phyloP scores from a whole-genome alignment of 805 yeast genomes.

The Candida ficus region DNA sequence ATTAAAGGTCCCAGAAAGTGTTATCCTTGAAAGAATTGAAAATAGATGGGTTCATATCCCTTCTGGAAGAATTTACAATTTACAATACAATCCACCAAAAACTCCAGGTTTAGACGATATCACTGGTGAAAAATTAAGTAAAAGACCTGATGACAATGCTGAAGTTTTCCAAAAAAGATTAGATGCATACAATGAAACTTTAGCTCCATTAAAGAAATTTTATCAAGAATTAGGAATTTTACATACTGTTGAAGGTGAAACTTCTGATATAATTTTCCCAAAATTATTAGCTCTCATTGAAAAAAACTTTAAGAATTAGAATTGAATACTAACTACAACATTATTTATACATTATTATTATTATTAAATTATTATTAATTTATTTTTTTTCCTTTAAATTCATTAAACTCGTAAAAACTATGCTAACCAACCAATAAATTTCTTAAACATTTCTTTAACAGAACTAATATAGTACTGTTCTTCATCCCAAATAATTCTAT shows the following conservation, averaged over 20 bases:
- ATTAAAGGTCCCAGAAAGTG: constrained; percentile 79
- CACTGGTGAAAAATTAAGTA: constrained; percentile 80
- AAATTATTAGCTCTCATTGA: constrained; percentile 43
- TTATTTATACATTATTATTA: not conserved
- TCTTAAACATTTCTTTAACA: constrained; percentile 25
- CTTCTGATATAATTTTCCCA: constrained; percentile 83
- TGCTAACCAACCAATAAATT: constrained; percentile 28
- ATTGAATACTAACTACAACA: too few species aligned
- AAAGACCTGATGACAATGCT: constrained; percentile 80
- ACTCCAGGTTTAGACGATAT: constrained; percentile 76
- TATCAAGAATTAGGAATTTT: constrained; percentile 49
- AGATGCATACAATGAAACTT: constrained; percentile 50
- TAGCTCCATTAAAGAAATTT: constrained; percentile 61
- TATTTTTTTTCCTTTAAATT: too few species aligned
- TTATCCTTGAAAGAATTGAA: constrained; percentile 75
- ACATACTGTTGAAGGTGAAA: constrained; percentile 60
- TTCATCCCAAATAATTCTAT: constrained; percentile 77
- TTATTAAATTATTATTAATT: not conserved
- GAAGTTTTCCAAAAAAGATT: constrained; percentile 66
- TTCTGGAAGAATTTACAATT: constrained; percentile 83
- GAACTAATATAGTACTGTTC: constrained; percentile 39
- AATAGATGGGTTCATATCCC: constrained; percentile 80
- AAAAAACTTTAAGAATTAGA: too few species aligned
- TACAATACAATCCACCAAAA: constrained; percentile 87
- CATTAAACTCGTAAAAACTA: constrained; percentile 10